Percentiles rank a stretch among this genome's conserved stretches.
phyloP scores from a whole-genome alignment of 768 basidiomycete species.

The Lactarius quietus region DNA sequence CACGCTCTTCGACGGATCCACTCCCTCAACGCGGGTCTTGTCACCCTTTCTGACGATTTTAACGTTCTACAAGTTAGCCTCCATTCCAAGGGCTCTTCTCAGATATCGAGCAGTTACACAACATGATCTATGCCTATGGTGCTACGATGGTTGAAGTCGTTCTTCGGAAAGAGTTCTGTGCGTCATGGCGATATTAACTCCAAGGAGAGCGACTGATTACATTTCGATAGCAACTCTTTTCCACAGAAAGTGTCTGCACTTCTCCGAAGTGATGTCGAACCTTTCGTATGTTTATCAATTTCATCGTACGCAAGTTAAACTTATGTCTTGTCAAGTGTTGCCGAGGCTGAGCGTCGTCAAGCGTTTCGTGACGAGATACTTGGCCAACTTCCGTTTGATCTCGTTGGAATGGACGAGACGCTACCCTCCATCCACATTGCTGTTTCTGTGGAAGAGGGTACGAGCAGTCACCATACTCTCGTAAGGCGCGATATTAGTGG shows the following conservation, averaged over 20 bases:
- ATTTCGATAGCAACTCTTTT: constrained; percentile 61
- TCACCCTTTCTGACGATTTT: no score
- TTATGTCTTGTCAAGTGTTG: constrained; percentile 43
- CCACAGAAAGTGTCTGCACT: no score
- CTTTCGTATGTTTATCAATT: constrained; percentile 57
- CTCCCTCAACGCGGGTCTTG: no score
- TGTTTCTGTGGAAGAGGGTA: constrained; percentile 57
- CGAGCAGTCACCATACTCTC: constrained; percentile 49
- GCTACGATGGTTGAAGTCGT: constrained; percentile 89
- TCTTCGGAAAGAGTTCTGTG: constrained; percentile 83
- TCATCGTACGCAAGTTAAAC: not conserved
- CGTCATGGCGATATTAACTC: constrained; percentile 28
- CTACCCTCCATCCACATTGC: constrained; percentile 75
- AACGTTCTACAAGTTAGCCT: no score
- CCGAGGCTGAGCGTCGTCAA: constrained; percentile 76
- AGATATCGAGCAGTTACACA: constrained; percentile 89
- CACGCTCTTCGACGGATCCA: no score
- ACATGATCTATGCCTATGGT: constrained; percentile 88
- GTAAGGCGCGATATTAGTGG: constrained; percentile 68
- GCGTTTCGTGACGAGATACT: constrained; percentile 84
- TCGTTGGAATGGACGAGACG: no score
- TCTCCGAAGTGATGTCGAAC: no score
- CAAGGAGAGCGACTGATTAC: not conserved
- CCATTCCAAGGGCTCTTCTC: constrained; percentile 77
- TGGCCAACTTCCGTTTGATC: no score